Percentiles rank a stretch among this genome's conserved stretches.
phyloP scores from a whole-genome alignment of 1,284 basidiomycete genomes.

The Earliella scabrosa region DNA sequence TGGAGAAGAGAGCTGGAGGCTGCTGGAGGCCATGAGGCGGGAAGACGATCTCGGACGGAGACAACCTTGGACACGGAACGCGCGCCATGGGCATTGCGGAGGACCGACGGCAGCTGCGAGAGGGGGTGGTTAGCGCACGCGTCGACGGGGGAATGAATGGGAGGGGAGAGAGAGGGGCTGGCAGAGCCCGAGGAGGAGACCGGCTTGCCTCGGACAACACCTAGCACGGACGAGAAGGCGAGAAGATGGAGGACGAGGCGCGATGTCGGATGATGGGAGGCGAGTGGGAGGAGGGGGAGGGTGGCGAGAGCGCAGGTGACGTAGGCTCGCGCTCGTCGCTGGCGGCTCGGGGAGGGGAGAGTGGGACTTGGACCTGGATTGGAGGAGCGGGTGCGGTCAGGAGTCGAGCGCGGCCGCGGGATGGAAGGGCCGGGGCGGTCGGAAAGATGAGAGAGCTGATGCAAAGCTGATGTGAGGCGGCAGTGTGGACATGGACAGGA shows the following conservation, averaged over 20 bases:
- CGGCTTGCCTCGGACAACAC: slow-evolving; percentile 11
- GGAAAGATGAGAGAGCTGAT: slow-evolving; percentile 14
- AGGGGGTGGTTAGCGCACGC: not conserved
- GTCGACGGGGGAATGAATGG: slow-evolving; percentile 13
- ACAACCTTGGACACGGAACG: slow-evolving; percentile 4
- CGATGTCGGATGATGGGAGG: not conserved
- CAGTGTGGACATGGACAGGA: slow-evolving; percentile 9
- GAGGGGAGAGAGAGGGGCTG: not conserved
- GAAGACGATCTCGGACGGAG: slow-evolving; percentile 8
- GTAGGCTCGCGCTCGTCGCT: not conserved
- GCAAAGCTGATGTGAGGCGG: too few species aligned
- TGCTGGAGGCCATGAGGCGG: slow-evolving; percentile 14
- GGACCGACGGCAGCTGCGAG: slow-evolving; percentile 12
- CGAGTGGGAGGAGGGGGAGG: too few species aligned
- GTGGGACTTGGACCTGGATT: not conserved
- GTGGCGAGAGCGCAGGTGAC: not conserved
- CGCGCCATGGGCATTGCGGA: too few species aligned
- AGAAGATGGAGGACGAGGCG: slow-evolving; percentile 1
- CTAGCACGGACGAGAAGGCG: not conserved
- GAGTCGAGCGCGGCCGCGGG: slow-evolving; percentile 1
- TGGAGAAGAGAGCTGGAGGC: slow-evolving; percentile 3
- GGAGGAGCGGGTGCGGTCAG: too few species aligned
- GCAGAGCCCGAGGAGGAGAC: slow-evolving; percentile 4
- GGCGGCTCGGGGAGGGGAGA: not conserved
- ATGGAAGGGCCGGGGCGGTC: slow-evolving; percentile 11